phyloP scores from a whole-genome alignment of 2,329 filamentous ascomycete species.

The Plectosphaerella sp. region DNA sequence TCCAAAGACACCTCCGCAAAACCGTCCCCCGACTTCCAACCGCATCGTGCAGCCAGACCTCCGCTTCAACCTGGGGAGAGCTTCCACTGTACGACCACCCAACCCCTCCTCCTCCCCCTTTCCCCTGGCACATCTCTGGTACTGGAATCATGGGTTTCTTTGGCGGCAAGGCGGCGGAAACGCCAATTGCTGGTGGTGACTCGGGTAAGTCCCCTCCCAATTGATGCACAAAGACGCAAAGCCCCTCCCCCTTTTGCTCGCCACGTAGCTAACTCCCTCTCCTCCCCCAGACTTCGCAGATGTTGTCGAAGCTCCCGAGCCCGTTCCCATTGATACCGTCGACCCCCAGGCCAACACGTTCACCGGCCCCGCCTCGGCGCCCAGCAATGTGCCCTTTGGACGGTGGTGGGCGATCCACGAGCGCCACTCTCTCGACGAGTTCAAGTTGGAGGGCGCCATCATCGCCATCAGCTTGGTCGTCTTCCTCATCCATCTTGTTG shows the following conservation, averaged over 20 bases:
- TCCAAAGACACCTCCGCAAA: not conserved
- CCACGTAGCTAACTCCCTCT: constrained; percentile 17
- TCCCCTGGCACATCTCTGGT: not conserved
- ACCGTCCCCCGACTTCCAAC: not conserved
- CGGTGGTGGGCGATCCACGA: constrained; percentile 98
- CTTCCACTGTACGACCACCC: not conserved
- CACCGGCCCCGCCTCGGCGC: constrained; percentile 37
- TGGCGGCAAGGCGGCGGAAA: constrained; percentile 57
- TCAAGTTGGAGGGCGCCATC: constrained; percentile 81
- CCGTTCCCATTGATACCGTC: constrained; percentile 48
- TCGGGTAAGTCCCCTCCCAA: constrained; percentile 49
- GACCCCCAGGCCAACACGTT: constrained; percentile 42
- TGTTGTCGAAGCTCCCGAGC: constrained; percentile 75
- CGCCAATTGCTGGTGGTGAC: constrained; percentile 48
- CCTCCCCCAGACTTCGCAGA: constrained; percentile 76
- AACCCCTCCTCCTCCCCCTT: not conserved
- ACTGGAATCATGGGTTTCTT: constrained; percentile 51
- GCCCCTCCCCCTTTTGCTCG: constrained; percentile 5
- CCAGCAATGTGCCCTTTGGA: constrained; percentile 64
- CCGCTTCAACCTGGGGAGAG: no score
- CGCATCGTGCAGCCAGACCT: no score
- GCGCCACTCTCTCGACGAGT: constrained; percentile 78
- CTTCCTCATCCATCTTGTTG: constrained; percentile 75
- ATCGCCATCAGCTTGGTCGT: constrained; percentile 70
- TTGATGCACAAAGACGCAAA: not conserved